Conservation (phyloP, 2,329 filamentous ascomycete species). For the Colletotrichum zoysiae region DNA sequence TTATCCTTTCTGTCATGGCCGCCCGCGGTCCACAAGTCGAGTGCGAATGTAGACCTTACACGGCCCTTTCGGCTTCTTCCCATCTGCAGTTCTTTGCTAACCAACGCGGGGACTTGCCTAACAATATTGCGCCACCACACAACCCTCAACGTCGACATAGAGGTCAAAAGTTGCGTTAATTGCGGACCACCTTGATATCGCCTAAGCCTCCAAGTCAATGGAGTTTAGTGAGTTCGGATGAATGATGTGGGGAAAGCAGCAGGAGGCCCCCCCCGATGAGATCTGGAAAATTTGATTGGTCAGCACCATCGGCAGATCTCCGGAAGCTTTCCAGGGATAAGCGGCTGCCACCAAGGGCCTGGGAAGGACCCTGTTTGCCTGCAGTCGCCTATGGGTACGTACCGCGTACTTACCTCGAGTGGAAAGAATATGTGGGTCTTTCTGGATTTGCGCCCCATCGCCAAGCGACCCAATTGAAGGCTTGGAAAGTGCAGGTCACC, state of each 20-base stretch:
- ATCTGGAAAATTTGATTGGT: neutral
- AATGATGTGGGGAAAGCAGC: neutral
- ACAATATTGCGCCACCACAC: too few species aligned
- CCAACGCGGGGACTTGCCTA: constrained; percentile 46
- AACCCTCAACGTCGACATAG: too few species aligned
- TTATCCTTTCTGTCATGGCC: constrained; percentile 60
- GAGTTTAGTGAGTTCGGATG: neutral
- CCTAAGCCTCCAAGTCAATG: too few species aligned
- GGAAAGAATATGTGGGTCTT: neutral
- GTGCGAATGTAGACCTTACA: constrained; percentile 54
- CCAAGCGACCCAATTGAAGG: constrained; percentile 21
- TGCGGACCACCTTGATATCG: too few species aligned
- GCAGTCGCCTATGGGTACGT: constrained; percentile 4
- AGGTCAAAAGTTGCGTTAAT: constrained; percentile 4
- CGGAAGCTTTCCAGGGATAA: constrained; percentile 1
- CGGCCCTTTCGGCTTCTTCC: constrained; percentile 53
- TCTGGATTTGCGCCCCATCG: neutral
- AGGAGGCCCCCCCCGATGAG: neutral
- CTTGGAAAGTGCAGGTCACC: neutral
- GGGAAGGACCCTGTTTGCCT: constrained; percentile 6
- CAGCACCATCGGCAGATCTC: neutral
- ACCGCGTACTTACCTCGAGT: constrained; percentile 7
- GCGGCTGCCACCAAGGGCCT: constrained; percentile 18
- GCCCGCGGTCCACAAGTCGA: constrained; percentile 52
- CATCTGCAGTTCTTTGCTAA: constrained; percentile 50